Evolutionary conservation across 768 basidiomycete genomes (phyloP), one percentile per base, ranked within the genome.

Genomic region (Asterophora lycoperdoides): DNA sequence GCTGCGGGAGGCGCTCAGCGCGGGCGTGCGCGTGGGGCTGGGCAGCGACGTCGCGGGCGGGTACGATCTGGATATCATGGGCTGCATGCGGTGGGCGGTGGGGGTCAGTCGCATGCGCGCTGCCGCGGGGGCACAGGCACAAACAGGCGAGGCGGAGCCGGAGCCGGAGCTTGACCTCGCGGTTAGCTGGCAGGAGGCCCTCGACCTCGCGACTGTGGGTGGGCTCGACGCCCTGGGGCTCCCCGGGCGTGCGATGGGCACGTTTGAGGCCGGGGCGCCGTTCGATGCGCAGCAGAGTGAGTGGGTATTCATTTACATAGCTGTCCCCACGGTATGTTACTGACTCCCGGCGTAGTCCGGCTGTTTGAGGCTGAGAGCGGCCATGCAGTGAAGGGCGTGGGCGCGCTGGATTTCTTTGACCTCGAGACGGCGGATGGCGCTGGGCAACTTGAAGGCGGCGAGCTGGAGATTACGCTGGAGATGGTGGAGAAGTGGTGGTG

Each of bases 401-500:
- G 88, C 0, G 67, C 73, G 2, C 72, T 93, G 7, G 88, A 92
- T 60, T 84, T 89, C 57, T 83, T 91, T 56, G 82, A 79, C 44
- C 52, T 66, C 13, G 68, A 69, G 44, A 15, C 19, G 20, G 57
- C 41, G 14, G 23, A n/a, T n/a, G n/a, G n/a, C n/a, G n/a, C n/a
- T n/a, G n/a, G n/a, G n/a, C n/a, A n/a, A n/a, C n/a, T 23, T 23
- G 49, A 28, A 2, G 28, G 39, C 34, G 23, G 23, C 23, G 23
- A 23, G 23, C 11, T 43, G 13, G 45, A 66, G 66, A 15, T 68
- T 13, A 59, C 50, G 6, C 59, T 70, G 36, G 85, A 84, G 43
- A 69, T 79, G 66, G 55, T 93, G 18, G 93, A 94, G 65, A 89
- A 86, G 60, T 93, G 93, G 93, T 94, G 90, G 89, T 89, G 88